phyloP scores from a whole-genome alignment of 805 yeast genomes.

The Peterozyma xylosa region DNA sequence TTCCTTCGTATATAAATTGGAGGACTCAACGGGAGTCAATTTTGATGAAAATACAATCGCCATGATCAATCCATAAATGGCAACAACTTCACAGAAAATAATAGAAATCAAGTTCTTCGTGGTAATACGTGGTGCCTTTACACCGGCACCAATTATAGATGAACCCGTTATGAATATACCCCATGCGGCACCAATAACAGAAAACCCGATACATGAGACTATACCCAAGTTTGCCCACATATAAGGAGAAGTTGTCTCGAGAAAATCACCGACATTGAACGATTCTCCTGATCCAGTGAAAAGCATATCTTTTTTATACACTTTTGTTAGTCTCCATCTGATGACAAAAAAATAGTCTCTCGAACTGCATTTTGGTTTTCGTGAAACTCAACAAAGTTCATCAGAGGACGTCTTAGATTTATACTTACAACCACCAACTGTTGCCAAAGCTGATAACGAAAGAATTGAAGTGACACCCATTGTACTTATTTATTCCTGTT shows the following conservation, averaged over 20 bases:
- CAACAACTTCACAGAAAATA: conserved; percentile 98
- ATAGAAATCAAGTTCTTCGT: conserved; percentile 94
- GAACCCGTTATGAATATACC: conserved; percentile 96
- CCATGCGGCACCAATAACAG: conserved; percentile 99
- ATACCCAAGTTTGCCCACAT: conserved; percentile 96
- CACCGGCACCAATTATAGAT: conserved; percentile 95
- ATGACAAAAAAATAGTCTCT: neutral
- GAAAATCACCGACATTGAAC: conserved; percentile 86
- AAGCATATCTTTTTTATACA: conserved; percentile 37
- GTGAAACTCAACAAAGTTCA: neutral
- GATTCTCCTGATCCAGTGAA: conserved; percentile 90
- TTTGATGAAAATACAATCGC: conserved; percentile 95
- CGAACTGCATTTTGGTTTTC: neutral
- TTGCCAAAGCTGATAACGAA: conserved; percentile 19
- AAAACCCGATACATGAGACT: conserved; percentile 82
- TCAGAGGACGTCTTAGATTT: neutral
- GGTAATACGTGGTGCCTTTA: conserved; percentile 93
- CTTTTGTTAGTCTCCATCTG: neutral
- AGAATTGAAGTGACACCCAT: conserved; percentile 18
- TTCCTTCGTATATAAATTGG: conserved; percentile 64
- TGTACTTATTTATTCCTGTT: neutral
- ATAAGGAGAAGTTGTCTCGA: conserved; percentile 83
- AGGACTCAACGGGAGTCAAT: conserved; percentile 57
- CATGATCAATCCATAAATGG: conserved; percentile 95
- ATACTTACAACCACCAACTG: conserved; percentile 29